These are phyloP conservation scores for Acorus gramineus DNA, from an alignment of 106 monocot genomes.

Conservation along the genomic window DNA sequence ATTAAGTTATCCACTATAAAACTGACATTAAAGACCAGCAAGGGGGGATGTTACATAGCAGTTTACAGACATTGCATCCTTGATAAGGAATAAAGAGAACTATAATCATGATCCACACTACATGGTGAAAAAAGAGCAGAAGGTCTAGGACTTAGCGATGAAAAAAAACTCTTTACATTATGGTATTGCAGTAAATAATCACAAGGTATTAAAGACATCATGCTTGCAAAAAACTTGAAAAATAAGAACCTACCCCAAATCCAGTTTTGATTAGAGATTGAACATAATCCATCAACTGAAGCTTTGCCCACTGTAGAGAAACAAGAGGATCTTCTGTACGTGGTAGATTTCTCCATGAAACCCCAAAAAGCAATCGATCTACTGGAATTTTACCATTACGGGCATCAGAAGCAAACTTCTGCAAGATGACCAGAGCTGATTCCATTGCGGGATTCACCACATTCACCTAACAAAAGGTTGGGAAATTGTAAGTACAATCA, in stretches of 20 bases:
- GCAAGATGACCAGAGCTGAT: constrained; percentile 44
- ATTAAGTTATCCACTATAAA: too few species aligned
- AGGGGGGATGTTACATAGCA: too few species aligned
- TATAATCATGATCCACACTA: too few species aligned
- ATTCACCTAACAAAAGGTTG: constrained; percentile 35
- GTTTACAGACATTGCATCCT: too few species aligned
- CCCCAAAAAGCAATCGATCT: constrained; percentile 55
- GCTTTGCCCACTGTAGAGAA: constrained; percentile 66
- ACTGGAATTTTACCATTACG: constrained; percentile 60
- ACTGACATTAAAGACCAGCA: too few species aligned
- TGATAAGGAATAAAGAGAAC: too few species aligned
- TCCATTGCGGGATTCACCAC: constrained; percentile 96
- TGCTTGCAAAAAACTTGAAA: not conserved
- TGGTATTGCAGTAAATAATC: too few species aligned
- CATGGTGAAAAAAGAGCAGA: too few species aligned
- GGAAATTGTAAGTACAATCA: not conserved
- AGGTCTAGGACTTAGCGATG: too few species aligned
- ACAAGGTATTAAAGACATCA: too few species aligned
- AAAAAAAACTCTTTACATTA: too few species aligned
- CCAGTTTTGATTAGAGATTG: constrained; percentile 81
- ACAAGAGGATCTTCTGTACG: constrained; percentile 25
- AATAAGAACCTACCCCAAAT: constrained; percentile 60
- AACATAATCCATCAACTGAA: constrained; percentile 90
- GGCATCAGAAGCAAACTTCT: constrained; percentile 74
- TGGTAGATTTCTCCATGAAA: constrained; percentile 95